phyloP scores from a whole-genome alignment of 768 basidiomycete species.

The Agaricus subrufescens region DNA sequence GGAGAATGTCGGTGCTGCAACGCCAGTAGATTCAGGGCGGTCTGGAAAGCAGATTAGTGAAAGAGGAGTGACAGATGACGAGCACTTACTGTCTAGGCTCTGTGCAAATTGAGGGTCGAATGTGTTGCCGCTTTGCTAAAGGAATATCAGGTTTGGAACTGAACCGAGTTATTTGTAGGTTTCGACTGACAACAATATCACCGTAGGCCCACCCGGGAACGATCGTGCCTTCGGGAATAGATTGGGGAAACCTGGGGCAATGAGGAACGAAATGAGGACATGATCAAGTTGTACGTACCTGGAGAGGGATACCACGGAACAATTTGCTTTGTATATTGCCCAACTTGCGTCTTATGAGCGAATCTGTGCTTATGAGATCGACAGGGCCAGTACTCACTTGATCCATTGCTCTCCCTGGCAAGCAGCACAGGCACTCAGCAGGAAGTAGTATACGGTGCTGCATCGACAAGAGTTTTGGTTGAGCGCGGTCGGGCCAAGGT shows the following conservation, averaged over 20 bases:
- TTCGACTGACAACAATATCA: conserved; percentile 31
- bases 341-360: conserved; percentile 30
- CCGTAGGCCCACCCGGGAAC: conserved; percentile 50
- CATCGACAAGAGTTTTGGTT: conserved; percentile 42
- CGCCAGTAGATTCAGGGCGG: conserved; percentile 31
- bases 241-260: conserved; percentile 24
- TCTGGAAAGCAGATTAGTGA: conserved; percentile 12
- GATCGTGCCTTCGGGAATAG: conserved; percentile 35
- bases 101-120: conserved; percentile 31
- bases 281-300: conserved; percentile 22
- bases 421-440: conserved; percentile 44
- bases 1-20: conserved; percentile 19
- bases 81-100: conserved; percentile 18
- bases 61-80: background rate
- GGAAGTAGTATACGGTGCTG: conserved; percentile 48
- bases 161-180: background rate
- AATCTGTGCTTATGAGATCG: background rate
- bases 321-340: conserved; percentile 43
- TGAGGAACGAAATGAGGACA: background rate
- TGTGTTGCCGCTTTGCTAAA: conserved; percentile 19
- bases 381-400: conserved; percentile 19
- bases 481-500: conserved; percentile 29
- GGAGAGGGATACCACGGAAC: conserved; percentile 31
- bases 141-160: background rate
- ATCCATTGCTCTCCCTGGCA: conserved; percentile 38